Evolutionary conservation across 2,329 filamentous ascomycete genomes (phyloP).

Genomic region (Penicillium decumbens): DNA sequence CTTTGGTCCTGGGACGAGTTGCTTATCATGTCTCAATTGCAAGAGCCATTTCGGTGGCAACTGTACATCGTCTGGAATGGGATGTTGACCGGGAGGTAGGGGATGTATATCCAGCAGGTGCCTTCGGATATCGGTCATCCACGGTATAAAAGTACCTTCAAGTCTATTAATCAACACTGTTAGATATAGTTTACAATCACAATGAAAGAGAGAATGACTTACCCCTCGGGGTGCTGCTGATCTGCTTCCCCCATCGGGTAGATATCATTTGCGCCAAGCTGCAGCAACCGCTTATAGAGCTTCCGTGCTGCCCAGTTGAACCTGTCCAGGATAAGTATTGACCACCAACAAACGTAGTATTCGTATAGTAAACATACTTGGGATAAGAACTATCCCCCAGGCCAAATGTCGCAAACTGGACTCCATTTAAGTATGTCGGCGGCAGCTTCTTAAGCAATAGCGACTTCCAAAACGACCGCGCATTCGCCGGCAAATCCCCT

Average conservation of each 20-base stretch:
- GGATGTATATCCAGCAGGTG: constrained; percentile 65
- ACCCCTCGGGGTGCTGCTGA: constrained; percentile 91
- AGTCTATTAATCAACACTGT: constrained; percentile 50
- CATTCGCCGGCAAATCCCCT: constrained; percentile 85
- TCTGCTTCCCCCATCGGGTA: constrained; percentile 81
- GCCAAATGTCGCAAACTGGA: constrained; percentile 81
- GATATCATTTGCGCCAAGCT: constrained; percentile 74
- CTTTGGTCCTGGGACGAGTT: not conserved
- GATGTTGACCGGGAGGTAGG: constrained; percentile 59
- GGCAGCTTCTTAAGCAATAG: constrained; percentile 74
- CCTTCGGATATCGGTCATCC: constrained; percentile 64
- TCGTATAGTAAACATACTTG: constrained; percentile 54
- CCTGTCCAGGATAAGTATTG: constrained; percentile 42
- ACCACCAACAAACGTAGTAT: not conserved
- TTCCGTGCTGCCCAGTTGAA: constrained; percentile 93
- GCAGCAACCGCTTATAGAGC: constrained; percentile 73
- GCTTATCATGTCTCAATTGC: constrained; percentile 8
- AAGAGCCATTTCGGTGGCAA: constrained; percentile 71
- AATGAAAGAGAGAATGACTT: constrained; percentile 30
- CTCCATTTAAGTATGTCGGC: constrained; percentile 60
- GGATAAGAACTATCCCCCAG: constrained; percentile 92
- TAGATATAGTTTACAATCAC: not conserved
- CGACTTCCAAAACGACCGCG: constrained; percentile 75
- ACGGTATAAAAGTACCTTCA: constrained; percentile 75
- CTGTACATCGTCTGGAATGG: constrained; percentile 69